phyloP scores from a whole-genome alignment of 1,284 basidiomycete species.

The Puccinia novopanici region DNA sequence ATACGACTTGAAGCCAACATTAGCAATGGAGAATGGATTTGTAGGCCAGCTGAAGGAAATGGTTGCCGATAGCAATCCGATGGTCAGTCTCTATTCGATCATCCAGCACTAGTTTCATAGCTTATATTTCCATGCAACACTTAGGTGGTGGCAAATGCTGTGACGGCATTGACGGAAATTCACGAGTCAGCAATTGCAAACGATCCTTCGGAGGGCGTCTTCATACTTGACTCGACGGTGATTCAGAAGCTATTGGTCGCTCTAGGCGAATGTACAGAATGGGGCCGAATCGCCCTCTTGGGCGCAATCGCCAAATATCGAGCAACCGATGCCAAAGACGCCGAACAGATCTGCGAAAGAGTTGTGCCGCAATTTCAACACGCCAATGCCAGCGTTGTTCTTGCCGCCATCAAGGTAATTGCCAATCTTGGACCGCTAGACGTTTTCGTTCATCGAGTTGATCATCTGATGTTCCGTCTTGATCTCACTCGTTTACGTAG shows the following conservation, averaged over 20 bases:
- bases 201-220: constrained; percentile 83
- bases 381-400: constrained; percentile 86
- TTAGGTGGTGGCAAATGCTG: constrained; percentile 77
- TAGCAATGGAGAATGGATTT: constrained; percentile 80
- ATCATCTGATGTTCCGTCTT: neutral
- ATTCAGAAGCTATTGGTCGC: constrained; percentile 82
- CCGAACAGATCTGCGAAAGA: constrained; percentile 88
- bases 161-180: constrained; percentile 88
- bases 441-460: neutral
- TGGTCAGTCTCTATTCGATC: constrained; percentile 63
- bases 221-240: constrained; percentile 77
- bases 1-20: constrained; percentile 77
- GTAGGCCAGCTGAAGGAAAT: constrained; percentile 82
- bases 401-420: constrained; percentile 87
- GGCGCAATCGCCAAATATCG: constrained; percentile 33
- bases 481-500: constrained; percentile 60
- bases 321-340: constrained; percentile 81
- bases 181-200: constrained; percentile 59
- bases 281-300: constrained; percentile 58
- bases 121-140: neutral
- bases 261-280: constrained; percentile 90
- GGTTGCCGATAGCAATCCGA: constrained; percentile 88
- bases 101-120: neutral
- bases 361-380: constrained; percentile 88
- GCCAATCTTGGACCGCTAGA: too few relatives aligned